Evolutionary conservation across 2,329 filamentous ascomycete genomes (phyloP), one percentile per base, ranked within the genome.

Genomic region (Coniosporium tulheliwenetii): DNA sequence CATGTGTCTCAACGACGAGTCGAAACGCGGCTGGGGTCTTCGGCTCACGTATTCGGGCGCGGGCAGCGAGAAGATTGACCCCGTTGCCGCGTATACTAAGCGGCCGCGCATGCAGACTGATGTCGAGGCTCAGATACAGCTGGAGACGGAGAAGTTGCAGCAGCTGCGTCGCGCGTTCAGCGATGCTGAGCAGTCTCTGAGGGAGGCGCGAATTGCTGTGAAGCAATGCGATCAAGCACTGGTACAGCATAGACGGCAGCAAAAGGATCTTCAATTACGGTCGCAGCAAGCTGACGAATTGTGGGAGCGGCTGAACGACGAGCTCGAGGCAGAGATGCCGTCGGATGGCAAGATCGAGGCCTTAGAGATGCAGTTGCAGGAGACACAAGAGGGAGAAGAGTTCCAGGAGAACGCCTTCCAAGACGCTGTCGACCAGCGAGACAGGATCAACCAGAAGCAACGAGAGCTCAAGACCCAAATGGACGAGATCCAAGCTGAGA

Each of bases 101-200:
- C 62, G 61, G 8, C 67, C 81, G 16, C 76, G 86, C n/a, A 93
- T 94, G 77, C 81, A 80, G 52, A 79, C 82, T 1, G 83, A 93
- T 53, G 67, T 75, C 19, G 79, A 75, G 42, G 73, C 72, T 13
- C 81, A 85, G 51, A 70, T 87, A 38, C 26, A 14, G 15, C 15
- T 41, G 37, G 69, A 73, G 47, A 58, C 62, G 42, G 61, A 65
- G 32, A 61, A 61, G 14, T 53, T 75, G 12, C 50, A 67, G 19
- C 69, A 75, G 32, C 64, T 82, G 2, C 66, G 70, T 40, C 54
- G 42, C 5, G 75, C 82, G 43, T 56, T 77, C 37, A 58, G 61
- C 2, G 65, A 69, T 1, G 57, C 79, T 5, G 67, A 72, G 41
- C 57, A 63, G 26, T 64, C 71, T 38, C 58, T 66, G 41, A 62